Base-by-base conservation (phyloP, 768 basidiomycete genomes). In the Phylloporus scabripes region DNA sequence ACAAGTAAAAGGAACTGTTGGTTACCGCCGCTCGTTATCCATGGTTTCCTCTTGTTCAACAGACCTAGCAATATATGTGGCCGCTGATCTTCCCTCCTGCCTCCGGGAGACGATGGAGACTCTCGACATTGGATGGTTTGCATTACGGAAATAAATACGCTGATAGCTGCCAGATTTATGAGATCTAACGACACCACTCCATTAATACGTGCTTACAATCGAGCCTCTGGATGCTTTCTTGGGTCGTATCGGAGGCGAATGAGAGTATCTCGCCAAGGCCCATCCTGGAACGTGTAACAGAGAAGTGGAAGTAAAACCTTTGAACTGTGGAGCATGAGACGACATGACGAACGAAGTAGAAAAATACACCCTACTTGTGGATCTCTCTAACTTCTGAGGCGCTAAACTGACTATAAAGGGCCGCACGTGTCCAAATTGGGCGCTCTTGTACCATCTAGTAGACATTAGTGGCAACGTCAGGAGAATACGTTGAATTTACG, bases 211-310 rank as follows among this genome's bases (percentile, higher is more conserved):
- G 73, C 87, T 55, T 55, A 94, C 94, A 92, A 80, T 55, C 89
- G 76, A 17, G 90, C 84, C 42, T 74, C 70, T 3, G 76, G 74
- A 52, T 89, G 78, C 58, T 77, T 78, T 34, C 94, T 76, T 8
- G 96, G 96, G 61, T 99, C 96, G 60, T 93, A 98, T 11, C 85
- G 82, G 49, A 92, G 85, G 39, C 82, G 81, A 31, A 97, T 77
- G 43, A 93, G 76, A 12, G 88, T 87, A 58, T 97, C 94, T 34
- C 92, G 77, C 85, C 88, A 98, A 3, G 94, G 93, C 0, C 96
- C 96, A 56, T 96, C 94, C 56, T 85, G 80, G 61, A 97, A 94
- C 8, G 88, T 85, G 60, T 94, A 99, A 47, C 83, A 85, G 4
- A 87, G 80, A 5, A 88, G 68, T 3, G 93, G 86, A 15, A 95